Percentiles rank a stretch among this genome's conserved stretches.
Evolutionary conservation across 1,284 basidiomycete species (phyloP).

Genomic region (Leccinum solheimii): DNA sequence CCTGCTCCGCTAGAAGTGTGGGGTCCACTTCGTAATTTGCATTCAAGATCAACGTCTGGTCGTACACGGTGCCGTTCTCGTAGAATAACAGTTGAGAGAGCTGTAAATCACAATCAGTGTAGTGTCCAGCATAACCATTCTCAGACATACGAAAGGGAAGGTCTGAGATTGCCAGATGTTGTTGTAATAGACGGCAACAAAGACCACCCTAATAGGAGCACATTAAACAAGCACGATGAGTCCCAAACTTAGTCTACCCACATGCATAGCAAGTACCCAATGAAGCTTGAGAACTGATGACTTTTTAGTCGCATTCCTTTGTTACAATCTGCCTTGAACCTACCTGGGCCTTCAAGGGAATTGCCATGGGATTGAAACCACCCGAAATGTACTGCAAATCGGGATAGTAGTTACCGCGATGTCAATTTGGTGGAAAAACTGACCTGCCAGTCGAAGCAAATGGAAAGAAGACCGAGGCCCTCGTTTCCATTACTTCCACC

Average conservation of each 20-base stretch:
- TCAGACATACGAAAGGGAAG: conserved; percentile 47
- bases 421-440: not conserved
- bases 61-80: conserved; percentile 47
- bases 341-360: conserved; percentile 46
- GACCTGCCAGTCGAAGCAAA: conserved; percentile 59
- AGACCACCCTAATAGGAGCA: conserved; percentile 37
- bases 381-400: conserved; percentile 44
- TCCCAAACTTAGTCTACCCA: conserved; percentile 21
- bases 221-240: conserved; percentile 2
- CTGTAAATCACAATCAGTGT: conserved; percentile 12
- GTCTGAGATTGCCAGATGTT: conserved; percentile 50
- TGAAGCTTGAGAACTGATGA: conserved; percentile 39
- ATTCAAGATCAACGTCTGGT: conserved; percentile 50
- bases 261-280: conserved; percentile 49
- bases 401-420: not conserved
- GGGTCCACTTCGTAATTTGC: conserved; percentile 49
- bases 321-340: not conserved
- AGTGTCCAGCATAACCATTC: not conserved
- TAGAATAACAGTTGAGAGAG: conserved; percentile 56
- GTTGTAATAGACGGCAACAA: conserved; percentile 43
- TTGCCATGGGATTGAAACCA: conserved; percentile 43
- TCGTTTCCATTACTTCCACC: conserved; percentile 64
- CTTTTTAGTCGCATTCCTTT: not conserved
- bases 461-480: conserved; percentile 49
- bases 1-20: conserved; percentile 43